Percentiles rank a stretch among this genome's conserved stretches.
Conservation (phyloP, 129 eudicot genomes). For the Artemisia tridentata region DNA sequence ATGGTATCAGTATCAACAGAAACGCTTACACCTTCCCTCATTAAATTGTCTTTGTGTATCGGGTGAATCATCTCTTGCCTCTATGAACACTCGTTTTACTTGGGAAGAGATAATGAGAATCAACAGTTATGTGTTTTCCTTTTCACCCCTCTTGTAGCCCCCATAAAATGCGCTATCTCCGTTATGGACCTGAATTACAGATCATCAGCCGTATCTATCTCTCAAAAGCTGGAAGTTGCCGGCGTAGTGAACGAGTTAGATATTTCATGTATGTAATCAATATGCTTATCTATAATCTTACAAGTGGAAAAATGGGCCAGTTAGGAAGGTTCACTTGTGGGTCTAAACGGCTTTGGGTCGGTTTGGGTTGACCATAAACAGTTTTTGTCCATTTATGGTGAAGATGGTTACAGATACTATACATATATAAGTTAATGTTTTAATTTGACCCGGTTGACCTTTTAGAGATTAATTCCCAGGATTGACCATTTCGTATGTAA, state of each 20-base stretch:
- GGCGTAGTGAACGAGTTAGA: slow-evolving; percentile 71
- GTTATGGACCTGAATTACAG: slow-evolving; percentile 69
- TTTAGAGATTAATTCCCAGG: too few relatives aligned
- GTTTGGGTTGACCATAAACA: too few relatives aligned
- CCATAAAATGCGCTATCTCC: slow-evolving; percentile 76
- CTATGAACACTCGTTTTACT: slow-evolving; percentile 69
- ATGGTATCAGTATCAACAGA: slow-evolving; percentile 73
- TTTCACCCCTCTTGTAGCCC: slow-evolving; percentile 78
- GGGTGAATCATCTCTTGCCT: slow-evolving; percentile 73
- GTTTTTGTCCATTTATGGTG: too few relatives aligned
- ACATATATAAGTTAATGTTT: too few relatives aligned
- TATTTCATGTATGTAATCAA: slow-evolving; percentile 49
- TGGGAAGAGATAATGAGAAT: slow-evolving; percentile 67
- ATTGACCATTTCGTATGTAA: too few relatives aligned
- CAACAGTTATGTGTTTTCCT: slow-evolving; percentile 71
- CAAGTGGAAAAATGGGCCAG: neutral
- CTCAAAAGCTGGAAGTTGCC: slow-evolving; percentile 54
- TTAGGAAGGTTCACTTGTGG: too few relatives aligned
- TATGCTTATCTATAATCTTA: neutral
- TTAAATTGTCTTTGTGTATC: slow-evolving; percentile 77
- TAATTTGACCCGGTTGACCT: too few relatives aligned
- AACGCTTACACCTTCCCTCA: slow-evolving; percentile 69
- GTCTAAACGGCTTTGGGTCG: too few relatives aligned
- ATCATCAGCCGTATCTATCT: slow-evolving; percentile 50
- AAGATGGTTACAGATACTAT: too few relatives aligned